Percentiles rank a stretch among this genome's conserved stretches.
Evolutionary conservation across 75 land plant genomes (phyloP).

Genomic region (Adiantum capillusveneris): DNA sequence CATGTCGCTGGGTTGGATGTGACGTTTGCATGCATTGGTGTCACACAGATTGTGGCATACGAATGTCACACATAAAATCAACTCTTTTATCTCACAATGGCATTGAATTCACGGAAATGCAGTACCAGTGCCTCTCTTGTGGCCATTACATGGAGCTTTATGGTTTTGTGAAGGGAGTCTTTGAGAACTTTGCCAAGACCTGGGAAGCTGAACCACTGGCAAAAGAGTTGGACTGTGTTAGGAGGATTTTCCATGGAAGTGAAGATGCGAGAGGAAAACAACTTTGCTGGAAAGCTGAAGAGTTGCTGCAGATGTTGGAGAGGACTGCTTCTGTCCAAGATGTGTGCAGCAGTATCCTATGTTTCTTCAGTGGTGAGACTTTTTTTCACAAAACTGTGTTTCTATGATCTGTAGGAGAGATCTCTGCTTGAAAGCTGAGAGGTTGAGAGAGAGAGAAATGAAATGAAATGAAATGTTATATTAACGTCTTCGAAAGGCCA

Average conservation of each 20-base stretch:
- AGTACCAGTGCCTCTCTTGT: conserved; percentile 86
- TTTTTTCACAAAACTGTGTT: background rate
- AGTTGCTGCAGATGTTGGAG: conserved; percentile 53
- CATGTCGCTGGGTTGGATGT: conserved; percentile 97
- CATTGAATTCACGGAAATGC: conserved; percentile 74
- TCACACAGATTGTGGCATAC: conserved; percentile 83
- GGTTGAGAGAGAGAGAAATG: too few relatives aligned
- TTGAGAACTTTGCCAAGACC: conserved; percentile 53
- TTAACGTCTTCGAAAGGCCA: too few relatives aligned
- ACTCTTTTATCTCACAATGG: conserved; percentile 53
- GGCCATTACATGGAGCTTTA: conserved; percentile 86
- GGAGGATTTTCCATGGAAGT: conserved; percentile 72
- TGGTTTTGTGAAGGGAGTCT: conserved; percentile 95
- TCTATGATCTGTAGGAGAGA: too few relatives aligned
- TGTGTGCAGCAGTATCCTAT: conserved; percentile 27
- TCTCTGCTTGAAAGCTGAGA: too few relatives aligned
- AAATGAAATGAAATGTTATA: too few relatives aligned
- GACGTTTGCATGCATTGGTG: conserved; percentile 97
- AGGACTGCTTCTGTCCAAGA: conserved; percentile 32
- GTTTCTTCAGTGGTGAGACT: conserved; percentile 46
- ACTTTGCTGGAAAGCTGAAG: conserved; percentile 52
- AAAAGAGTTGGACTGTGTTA: conserved; percentile 83
- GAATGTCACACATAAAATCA: conserved; percentile 49
- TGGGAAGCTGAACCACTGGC: conserved; percentile 59
- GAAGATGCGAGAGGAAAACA: conserved; percentile 69